Percentiles rank a stretch among this genome's conserved stretches.
Conservation (phyloP, 768 basidiomycete genomes). For the Termitomyces sp. region DNA sequence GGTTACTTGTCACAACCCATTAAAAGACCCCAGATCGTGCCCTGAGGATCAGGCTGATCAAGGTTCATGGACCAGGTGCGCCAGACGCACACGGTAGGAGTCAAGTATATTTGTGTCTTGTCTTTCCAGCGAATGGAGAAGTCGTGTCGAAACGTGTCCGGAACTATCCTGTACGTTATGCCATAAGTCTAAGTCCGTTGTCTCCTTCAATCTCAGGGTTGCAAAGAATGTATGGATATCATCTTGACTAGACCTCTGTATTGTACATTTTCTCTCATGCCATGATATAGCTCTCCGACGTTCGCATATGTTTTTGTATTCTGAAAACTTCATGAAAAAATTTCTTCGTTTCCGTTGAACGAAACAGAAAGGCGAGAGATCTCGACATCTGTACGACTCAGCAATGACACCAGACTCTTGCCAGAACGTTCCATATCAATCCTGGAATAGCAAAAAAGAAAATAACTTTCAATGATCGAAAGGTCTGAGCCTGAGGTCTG, state of each 20-base stretch:
- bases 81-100: conserved; percentile 27
- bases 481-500: background rate
- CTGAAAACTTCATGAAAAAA: conserved; percentile 11
- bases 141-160: conserved; percentile 27
- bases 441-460: conserved; percentile 1
- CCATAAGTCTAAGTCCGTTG: conserved; percentile 21
- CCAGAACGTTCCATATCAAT: background rate
- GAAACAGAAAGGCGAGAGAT: background rate
- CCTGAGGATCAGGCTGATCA: conserved; percentile 42
- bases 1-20: conserved; percentile 20
- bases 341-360: conserved; percentile 8
- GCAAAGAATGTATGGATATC: conserved; percentile 5
- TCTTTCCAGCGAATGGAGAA: conserved; percentile 19
- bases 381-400: conserved; percentile 7
- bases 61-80: conserved; percentile 17
- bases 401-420: background rate
- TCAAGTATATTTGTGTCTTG: conserved; percentile 24
- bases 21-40: conserved; percentile 24
- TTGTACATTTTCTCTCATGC: background rate
- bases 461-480: conserved; percentile 2
- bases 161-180: conserved; percentile 24
- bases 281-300: background rate
- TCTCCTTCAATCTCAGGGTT: conserved; percentile 27
- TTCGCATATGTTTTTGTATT: background rate
- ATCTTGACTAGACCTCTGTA: background rate